Percentiles rank a stretch among this genome's conserved stretches.
Conservation (phyloP, 1,284 basidiomycete species). For the Microbotryum lychnidis-dioicae region DNA sequence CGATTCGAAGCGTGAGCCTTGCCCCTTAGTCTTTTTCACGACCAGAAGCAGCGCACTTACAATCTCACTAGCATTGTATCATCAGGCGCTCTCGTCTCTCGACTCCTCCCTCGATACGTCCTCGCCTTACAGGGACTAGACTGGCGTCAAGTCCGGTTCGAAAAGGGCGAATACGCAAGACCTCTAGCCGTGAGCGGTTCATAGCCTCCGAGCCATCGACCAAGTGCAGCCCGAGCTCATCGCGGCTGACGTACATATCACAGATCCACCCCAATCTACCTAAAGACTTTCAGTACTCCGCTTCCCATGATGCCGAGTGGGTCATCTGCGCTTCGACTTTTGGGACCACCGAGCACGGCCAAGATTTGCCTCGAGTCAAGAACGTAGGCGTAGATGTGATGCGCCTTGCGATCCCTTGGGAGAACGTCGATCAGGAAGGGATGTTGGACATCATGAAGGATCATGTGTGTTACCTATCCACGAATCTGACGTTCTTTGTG, state of each 20-base stretch:
- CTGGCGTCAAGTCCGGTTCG: background rate
- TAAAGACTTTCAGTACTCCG: background rate
- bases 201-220: no score
- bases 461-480: slow-evolving; percentile 47
- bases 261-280: no score
- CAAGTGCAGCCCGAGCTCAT: no score
- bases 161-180: background rate
- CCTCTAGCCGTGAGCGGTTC: background rate
- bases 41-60: no score
- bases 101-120: slow-evolving; percentile 56
- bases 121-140: slow-evolving; percentile 39
- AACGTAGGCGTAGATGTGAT: slow-evolving; percentile 61
- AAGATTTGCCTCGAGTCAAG: slow-evolving; percentile 46
- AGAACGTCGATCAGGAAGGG: slow-evolving; percentile 49
- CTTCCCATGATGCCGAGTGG: slow-evolving; percentile 48
- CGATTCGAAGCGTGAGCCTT: slow-evolving; percentile 18
- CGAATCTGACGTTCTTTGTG: no score
- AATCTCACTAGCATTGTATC: no score
- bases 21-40: no score
- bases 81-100: slow-evolving; percentile 61
- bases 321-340: slow-evolving; percentile 58
- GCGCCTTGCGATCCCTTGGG: slow-evolving; percentile 50
- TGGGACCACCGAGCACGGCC: background rate
- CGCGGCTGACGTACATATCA: no score
- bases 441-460: slow-evolving; percentile 59